Conservation (phyloP, 2,329 filamentous ascomycete species). For the Botrytis squamosa region DNA sequence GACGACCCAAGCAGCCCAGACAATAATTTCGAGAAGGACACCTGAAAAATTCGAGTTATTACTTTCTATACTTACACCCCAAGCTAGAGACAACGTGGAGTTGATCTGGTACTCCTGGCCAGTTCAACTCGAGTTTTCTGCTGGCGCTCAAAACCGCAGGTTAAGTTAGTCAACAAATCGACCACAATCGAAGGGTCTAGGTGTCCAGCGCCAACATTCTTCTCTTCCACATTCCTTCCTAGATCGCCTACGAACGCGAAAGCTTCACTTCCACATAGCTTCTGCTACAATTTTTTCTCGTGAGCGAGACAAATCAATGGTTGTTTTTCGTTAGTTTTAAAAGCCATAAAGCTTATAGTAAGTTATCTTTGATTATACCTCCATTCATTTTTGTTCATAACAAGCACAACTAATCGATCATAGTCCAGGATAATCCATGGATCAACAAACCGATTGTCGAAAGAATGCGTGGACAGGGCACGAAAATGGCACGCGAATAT, state of each 20-base stretch:
- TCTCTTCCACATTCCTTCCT: too few relatives aligned
- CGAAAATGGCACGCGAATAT: neutral
- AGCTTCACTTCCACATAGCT: too few relatives aligned
- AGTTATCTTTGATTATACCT: neutral
- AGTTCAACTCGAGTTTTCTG: neutral
- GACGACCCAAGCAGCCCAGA: neutral
- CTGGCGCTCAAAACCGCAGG: neutral
- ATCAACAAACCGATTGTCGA: neutral
- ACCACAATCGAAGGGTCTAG: neutral
- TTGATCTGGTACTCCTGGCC: neutral
- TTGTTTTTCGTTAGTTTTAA: neutral
- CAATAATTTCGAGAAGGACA: neutral
- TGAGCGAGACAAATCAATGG: too few relatives aligned
- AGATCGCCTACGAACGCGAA: too few relatives aligned
- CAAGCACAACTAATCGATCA: neutral
- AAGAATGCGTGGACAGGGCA: too few relatives aligned
- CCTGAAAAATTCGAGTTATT: neutral
- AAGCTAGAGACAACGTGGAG: neutral
- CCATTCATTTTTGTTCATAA: neutral
- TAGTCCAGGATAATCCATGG: neutral
- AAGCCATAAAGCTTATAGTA: neutral
- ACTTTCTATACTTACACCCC: neutral
- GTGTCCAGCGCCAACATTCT: too few relatives aligned
- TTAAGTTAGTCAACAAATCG: too few relatives aligned
- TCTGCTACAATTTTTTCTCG: too few relatives aligned